These are phyloP conservation scores for Chalciporus pseudorubinellus DNA, from an alignment of 768 basidiomycete species.

Conservation along the genomic window DNA sequence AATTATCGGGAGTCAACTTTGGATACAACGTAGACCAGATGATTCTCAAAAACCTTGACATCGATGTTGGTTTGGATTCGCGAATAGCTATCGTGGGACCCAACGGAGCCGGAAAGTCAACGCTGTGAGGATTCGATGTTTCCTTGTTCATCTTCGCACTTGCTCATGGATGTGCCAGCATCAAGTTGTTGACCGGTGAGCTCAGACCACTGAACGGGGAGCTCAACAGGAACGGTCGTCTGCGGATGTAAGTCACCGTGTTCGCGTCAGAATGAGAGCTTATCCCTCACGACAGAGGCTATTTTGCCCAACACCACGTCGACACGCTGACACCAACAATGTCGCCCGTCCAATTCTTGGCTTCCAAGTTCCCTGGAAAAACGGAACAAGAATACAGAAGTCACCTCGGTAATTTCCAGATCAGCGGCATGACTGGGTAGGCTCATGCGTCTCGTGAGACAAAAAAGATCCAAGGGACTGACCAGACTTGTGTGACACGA, in stretches of 20 bases:
- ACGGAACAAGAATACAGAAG: conserved; percentile 93
- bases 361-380: conserved; percentile 88
- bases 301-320: conserved; percentile 96
- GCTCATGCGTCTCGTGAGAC: conserved; percentile 13
- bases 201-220: conserved; percentile 53
- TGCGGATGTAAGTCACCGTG: conserved; percentile 67
- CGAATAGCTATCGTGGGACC: conserved; percentile 94
- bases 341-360: conserved; percentile 93
- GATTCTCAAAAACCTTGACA: conserved; percentile 74
- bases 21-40: conserved; percentile 79
- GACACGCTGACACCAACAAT: conserved; percentile 82
- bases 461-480: background rate
- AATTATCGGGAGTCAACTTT: conserved; percentile 88
- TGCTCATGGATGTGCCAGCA: conserved; percentile 43
- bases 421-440: conserved; percentile 92
- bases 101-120: conserved; percentile 96
- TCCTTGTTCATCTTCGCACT: background rate
- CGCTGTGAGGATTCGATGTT: conserved; percentile 53
- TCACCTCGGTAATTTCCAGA: conserved; percentile 97
- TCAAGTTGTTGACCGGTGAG: conserved; percentile 60
- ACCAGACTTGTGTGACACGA: background rate
- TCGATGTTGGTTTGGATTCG: conserved; percentile 93
- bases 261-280: conserved; percentile 2
- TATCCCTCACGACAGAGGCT: conserved; percentile 50
- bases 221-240: conserved; percentile 85